phyloP scores from a whole-genome alignment of 768 basidiomycete genomes.

The Mycena albidolilacea region DNA sequence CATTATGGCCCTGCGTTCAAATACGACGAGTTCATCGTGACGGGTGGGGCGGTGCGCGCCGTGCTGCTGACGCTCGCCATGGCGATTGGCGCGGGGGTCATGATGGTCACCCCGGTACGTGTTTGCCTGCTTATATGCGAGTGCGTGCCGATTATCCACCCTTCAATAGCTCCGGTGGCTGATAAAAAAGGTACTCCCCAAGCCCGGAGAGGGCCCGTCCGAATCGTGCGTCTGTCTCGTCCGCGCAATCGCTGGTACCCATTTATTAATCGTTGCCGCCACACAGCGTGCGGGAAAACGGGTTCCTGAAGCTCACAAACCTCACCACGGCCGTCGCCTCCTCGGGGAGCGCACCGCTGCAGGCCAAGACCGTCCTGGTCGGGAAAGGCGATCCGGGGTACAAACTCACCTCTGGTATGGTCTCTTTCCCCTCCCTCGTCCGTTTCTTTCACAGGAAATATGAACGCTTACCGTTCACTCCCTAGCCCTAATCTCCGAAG shows the following conservation, averaged over 20 bases:
- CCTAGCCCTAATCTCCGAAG: slow-evolving; percentile 77
- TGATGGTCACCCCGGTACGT: slow-evolving; percentile 60
- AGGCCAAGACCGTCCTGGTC: slow-evolving; percentile 73
- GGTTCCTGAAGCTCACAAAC: slow-evolving; percentile 76
- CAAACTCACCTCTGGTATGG: slow-evolving; percentile 46
- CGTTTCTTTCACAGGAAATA: too few species aligned
- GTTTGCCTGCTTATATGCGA: background rate
- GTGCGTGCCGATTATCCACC: background rate
- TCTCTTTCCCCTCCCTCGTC: background rate
- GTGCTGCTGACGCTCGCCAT: slow-evolving; percentile 55
- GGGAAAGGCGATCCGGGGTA: slow-evolving; percentile 88
- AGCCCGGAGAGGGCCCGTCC: slow-evolving; percentile 74
- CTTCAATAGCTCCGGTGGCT: slow-evolving; percentile 68
- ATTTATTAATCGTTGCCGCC: background rate
- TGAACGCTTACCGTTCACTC: background rate
- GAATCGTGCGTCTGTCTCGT: slow-evolving; percentile 65
- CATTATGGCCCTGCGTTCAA: slow-evolving; percentile 80
- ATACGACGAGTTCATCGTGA: slow-evolving; percentile 80
- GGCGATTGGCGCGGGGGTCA: slow-evolving; percentile 49
- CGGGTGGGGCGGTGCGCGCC: slow-evolving; percentile 56
- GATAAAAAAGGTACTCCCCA: slow-evolving; percentile 62
- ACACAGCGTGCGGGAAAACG: slow-evolving; percentile 69
- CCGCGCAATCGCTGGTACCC: background rate
- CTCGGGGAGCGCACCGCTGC: slow-evolving; percentile 51
- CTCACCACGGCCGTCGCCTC: slow-evolving; percentile 73